Evolutionary conservation across 2,329 filamentous ascomycete species (phyloP).

Genomic region (Chrysoporthe deuterocubensis): DNA sequence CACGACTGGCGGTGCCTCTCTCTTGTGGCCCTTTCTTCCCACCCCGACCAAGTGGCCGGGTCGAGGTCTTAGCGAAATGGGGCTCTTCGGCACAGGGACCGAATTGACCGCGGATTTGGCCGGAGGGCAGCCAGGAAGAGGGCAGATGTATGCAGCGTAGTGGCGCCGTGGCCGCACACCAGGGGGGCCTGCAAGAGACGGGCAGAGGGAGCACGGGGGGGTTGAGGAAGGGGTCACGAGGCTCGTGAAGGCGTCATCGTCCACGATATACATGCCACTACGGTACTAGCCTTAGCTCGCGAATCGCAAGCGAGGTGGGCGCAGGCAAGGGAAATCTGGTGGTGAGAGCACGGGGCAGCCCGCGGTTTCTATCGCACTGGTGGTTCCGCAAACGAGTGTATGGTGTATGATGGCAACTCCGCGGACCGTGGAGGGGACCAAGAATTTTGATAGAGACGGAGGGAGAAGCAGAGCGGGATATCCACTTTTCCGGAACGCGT

Average conservation of each 20-base stretch:
- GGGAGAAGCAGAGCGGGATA: not conserved
- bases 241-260: slow-evolving; percentile 8
- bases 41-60: not conserved
- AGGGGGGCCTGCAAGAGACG: not conserved
- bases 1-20: not conserved
- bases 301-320: slow-evolving; percentile 12
- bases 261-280: slow-evolving; percentile 5
- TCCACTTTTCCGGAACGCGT: not conserved
- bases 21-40: not conserved
- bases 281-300: slow-evolving; percentile 8
- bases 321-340: not conserved
- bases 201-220: not conserved
- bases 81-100: slow-evolving; percentile 7
- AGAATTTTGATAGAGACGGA: not conserved
- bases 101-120: slow-evolving; percentile 10
- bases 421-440: too few relatives aligned
- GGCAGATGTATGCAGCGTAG: not conserved
- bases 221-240: not conserved
- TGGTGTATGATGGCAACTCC: not conserved
- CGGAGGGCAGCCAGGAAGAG: not conserved
- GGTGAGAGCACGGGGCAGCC: not conserved
- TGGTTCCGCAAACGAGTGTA: not conserved
- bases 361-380: not conserved
- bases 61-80: not conserved
- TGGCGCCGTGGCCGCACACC: too few relatives aligned